Conservation (phyloP, 177 flowering plant species). For the Vitis hybrid region DNA sequence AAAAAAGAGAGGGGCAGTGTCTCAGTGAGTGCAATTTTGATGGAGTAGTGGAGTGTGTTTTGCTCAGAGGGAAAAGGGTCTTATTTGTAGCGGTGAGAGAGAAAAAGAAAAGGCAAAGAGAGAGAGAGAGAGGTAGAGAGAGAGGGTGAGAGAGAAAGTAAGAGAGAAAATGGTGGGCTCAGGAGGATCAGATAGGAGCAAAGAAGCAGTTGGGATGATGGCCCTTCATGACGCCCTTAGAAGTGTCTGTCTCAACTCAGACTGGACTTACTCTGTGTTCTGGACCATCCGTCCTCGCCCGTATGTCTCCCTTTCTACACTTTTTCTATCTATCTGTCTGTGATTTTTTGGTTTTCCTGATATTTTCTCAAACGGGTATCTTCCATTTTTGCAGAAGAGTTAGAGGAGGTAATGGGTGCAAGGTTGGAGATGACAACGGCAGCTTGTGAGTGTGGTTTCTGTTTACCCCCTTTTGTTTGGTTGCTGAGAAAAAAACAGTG, state of each 20-base stretch:
- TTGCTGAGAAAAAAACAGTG: constrained; percentile 3
- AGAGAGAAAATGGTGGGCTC: constrained; percentile 79
- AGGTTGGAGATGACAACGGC: constrained; percentile 96
- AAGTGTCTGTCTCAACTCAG: constrained; percentile 84
- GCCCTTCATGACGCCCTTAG: constrained; percentile 99
- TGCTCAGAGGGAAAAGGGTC: background rate
- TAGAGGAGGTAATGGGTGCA: constrained; percentile 96
- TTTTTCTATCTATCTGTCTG: constrained; percentile 10
- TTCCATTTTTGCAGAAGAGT: constrained; percentile 62
- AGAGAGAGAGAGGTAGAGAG: constrained; percentile 15
- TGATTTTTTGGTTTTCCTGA: background rate
- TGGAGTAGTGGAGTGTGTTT: no score
- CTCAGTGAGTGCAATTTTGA: constrained; percentile 2
- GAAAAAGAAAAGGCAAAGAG: constrained; percentile 18
- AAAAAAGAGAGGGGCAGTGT: constrained; percentile 8
- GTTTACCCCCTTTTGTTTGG: constrained; percentile 5
- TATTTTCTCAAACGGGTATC: constrained; percentile 20
- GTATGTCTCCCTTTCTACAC: constrained; percentile 38
- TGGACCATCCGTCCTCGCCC: constrained; percentile 99
- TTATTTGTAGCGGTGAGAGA: constrained; percentile 6
- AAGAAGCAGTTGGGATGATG: constrained; percentile 99
- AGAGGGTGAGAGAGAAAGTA: constrained; percentile 27
- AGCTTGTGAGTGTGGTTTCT: constrained; percentile 69
- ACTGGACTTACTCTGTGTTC: constrained; percentile 99
- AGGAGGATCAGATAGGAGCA: constrained; percentile 86